A percentile compares a stretch with the other conserved stretches of the same genome.
Evolutionary conservation across 78 protist species (phyloP).

Genomic region (Speleostelium caveatum): DNA sequence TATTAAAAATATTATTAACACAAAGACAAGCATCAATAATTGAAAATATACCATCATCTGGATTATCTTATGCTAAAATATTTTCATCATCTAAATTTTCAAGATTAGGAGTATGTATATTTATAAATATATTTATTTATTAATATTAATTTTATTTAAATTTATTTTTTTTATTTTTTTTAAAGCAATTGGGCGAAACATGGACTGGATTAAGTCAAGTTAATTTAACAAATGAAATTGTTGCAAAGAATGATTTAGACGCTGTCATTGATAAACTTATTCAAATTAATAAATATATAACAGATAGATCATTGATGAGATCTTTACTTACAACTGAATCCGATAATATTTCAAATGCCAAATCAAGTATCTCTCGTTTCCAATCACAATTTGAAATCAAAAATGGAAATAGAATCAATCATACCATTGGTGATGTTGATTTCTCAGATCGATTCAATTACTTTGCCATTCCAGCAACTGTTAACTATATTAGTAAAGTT

Average conservation of each 20-base stretch:
- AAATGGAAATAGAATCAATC: background rate
- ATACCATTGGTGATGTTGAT: background rate
- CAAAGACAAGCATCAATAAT: constrained; percentile 56
- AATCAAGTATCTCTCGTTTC: background rate
- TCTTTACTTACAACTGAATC: constrained; percentile 36
- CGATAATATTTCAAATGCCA: background rate
- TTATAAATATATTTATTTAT: too few species aligned
- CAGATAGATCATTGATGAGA: constrained; percentile 33
- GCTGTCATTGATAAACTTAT: constrained; percentile 5
- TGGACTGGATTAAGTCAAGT: constrained; percentile 64
- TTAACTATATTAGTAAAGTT: constrained; percentile 35
- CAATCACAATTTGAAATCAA: too few species aligned
- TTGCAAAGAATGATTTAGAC: background rate
- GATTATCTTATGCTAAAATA: constrained; percentile 49
- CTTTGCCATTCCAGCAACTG: constrained; percentile 48
- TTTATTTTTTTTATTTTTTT: too few species aligned
- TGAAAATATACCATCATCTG: constrained; percentile 48
- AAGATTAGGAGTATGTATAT: background rate
- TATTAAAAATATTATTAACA: constrained; percentile 25
- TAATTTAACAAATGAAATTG: constrained; percentile 24
- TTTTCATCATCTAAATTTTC: constrained; percentile 4
- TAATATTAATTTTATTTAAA: too few species aligned
- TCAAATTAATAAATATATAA: constrained; percentile 17
- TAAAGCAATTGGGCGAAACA: constrained; percentile 19
- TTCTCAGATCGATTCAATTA: background rate